phyloP scores from a whole-genome alignment of 2,329 filamentous ascomycete genomes.

The Blumeria hordei region DNA sequence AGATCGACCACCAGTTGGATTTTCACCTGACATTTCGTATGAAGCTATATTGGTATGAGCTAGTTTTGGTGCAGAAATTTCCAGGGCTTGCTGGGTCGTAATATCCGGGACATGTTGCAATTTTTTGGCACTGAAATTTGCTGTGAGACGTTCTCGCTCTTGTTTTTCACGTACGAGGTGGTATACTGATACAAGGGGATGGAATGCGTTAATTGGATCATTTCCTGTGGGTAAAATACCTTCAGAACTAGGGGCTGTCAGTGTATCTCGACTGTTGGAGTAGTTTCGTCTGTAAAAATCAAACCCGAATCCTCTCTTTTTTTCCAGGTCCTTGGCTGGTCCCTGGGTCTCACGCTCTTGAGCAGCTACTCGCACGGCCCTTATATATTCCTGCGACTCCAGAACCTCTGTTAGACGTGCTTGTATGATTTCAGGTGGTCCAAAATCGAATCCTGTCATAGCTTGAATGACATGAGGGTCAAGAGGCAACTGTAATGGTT shows the following conservation, averaged over 20 bases:
- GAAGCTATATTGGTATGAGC: slow-evolving; percentile 69
- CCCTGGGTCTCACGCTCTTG: slow-evolving; percentile 37
- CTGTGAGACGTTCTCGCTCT: slow-evolving; percentile 41
- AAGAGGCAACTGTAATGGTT: slow-evolving; percentile 64
- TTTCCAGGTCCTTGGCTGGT: slow-evolving; percentile 39
- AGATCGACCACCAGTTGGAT: slow-evolving; percentile 58
- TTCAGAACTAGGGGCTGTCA: slow-evolving; percentile 65
- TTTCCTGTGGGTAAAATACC: slow-evolving; percentile 48
- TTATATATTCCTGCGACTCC: slow-evolving; percentile 83
- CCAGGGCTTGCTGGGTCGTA: slow-evolving; percentile 33
- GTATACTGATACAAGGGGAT: slow-evolving; percentile 79
- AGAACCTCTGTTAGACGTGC: slow-evolving; percentile 64
- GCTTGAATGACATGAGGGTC: slow-evolving; percentile 65
- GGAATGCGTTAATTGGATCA: slow-evolving; percentile 83
- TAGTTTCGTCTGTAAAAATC: slow-evolving; percentile 97
- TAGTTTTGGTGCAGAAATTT: slow-evolving; percentile 57
- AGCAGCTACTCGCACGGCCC: slow-evolving; percentile 47
- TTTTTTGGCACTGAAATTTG: slow-evolving; percentile 31
- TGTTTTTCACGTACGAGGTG: slow-evolving; percentile 91
- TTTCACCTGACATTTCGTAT: slow-evolving; percentile 79
- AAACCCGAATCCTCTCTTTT: slow-evolving; percentile 66
- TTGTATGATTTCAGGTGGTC: slow-evolving; percentile 60
- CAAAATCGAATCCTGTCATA: slow-evolving; percentile 98
- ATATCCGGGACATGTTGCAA: slow-evolving; percentile 32
- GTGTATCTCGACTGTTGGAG: slow-evolving; percentile 64